phyloP scores from a whole-genome alignment of 306 rosid genomes.

The Inga laurina region DNA sequence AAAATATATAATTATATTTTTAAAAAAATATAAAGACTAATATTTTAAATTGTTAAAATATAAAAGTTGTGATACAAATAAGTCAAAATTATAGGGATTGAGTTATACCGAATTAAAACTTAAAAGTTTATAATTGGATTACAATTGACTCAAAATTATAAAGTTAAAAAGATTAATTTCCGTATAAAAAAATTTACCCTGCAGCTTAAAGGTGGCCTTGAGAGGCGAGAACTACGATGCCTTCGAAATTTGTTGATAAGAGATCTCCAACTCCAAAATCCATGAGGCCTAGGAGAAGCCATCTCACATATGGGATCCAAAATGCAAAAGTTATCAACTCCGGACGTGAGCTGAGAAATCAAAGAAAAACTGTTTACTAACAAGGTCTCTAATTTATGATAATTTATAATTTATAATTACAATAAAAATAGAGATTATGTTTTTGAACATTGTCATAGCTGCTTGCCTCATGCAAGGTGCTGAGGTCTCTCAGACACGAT shows the following conservation, averaged over 20 bases:
- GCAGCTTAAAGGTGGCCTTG: background rate
- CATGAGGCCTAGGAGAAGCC: background rate
- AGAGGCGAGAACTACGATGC: background rate
- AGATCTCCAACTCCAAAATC: background rate
- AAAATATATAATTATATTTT: no score
- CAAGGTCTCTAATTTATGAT: no score
- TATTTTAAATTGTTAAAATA: no score
- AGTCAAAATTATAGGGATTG: no score
- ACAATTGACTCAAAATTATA: no score
- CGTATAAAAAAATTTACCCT: background rate
- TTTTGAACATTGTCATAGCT: background rate
- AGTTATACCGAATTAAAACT: no score
- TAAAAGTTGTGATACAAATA: no score
- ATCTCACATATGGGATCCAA: background rate
- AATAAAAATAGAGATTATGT: background rate
- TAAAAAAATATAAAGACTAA: no score
- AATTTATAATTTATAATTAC: background rate
- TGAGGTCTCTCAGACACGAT: background rate
- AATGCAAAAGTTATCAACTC: background rate
- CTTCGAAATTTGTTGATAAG: background rate
- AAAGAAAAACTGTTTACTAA: background rate
- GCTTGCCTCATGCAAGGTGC: background rate
- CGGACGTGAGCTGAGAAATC: background rate
- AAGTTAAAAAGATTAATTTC: no score
- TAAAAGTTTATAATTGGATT: no score